Conservation (phyloP, 2,329 filamentous ascomycete genomes). For the Cucurbitaria berberidis region DNA sequence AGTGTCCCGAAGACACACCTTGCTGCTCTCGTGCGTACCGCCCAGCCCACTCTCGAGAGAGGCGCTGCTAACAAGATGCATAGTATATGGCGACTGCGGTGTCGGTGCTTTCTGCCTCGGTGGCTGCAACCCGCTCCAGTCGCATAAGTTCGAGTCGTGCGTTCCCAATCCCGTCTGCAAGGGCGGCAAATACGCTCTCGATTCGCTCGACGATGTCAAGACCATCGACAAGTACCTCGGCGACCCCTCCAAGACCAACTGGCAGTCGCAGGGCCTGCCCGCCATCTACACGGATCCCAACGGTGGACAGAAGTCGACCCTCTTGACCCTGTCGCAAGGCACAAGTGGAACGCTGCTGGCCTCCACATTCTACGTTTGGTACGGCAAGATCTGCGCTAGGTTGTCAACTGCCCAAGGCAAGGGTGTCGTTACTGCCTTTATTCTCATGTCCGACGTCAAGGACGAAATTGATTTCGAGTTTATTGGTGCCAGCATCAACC, state of each 20-base stretch:
- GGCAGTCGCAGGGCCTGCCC: constrained; percentile 84
- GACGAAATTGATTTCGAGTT: constrained; percentile 99
- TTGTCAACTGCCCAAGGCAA: constrained; percentile 83
- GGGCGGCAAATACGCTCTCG: constrained; percentile 74
- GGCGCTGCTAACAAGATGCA: constrained; percentile 28
- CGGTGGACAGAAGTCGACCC: constrained; percentile 52
- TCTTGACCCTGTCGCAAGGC: constrained; percentile 87
- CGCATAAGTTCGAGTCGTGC: constrained; percentile 82
- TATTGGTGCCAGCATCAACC: constrained; percentile 77
- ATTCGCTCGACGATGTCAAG: constrained; percentile 71
- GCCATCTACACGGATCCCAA: constrained; percentile 64
- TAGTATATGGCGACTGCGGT: constrained; percentile 92
- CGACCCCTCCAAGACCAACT: constrained; percentile 78
- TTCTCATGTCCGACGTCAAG: constrained; percentile 92
- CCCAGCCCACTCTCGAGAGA: background rate
- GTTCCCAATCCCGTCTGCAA: constrained; percentile 83
- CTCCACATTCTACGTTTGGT: constrained; percentile 91
- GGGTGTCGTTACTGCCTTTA: constrained; percentile 97
- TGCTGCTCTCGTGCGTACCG: constrained; percentile 49
- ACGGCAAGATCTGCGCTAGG: constrained; percentile 85
- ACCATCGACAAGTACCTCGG: constrained; percentile 85
- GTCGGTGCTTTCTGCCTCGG: constrained; percentile 94
- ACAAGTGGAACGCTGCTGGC: constrained; percentile 88
- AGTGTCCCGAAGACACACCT: constrained; percentile 68
- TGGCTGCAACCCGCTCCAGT: constrained; percentile 89